Evolutionary conservation across 176 grass and related monocot species (phyloP), one percentile per base, ranked within the genome.

Genomic region (Cenchrus fungigraminus): DNA sequence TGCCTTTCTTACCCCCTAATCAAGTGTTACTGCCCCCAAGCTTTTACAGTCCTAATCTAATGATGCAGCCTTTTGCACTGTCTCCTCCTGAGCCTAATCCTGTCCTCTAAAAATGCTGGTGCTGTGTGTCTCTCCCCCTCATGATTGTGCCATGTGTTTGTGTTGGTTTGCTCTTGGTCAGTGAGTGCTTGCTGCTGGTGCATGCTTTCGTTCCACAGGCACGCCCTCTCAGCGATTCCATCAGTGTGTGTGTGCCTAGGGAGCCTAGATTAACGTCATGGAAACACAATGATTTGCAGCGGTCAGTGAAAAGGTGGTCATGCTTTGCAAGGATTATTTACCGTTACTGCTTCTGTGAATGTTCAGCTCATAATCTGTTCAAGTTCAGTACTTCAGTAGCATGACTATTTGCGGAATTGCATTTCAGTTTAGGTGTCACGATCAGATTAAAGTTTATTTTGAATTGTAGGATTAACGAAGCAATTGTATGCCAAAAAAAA

Each of bases 1-100:
- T 84, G 2, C 72, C 73, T 73, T 84, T 86, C 71, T 73, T 46
- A 78, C 60, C 57, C n/a, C 60, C 74, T 87, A 87, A 89, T 86
- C 88, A 78, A 90, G 83, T 77, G 83, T 47, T 53, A 60, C 68
- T 73, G 44, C 76, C 45, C 20, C 45, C 20, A 76, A 75, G 43
- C 70, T 89, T 85, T 89, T 55, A 53, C 6, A 15, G 13, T 6
- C 66, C 63, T 85, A 89, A 84, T 51, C 75, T 84, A 74, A 83
- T 79, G 61, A 69, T 80, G 6, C 80, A 55, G 0, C 68, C 61
- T 55, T 79, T 85, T 76, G 59, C 10, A 52, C 25, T 74, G 71
- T 74, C 71, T 53, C 13, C 71, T 73, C 71, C 13, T 1, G 45
- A 53, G 63, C 15, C 53, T 70, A 69, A 76, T 40, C 54, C 7